These are phyloP conservation scores for Pyrenophora teres DNA, from an alignment of 2,329 filamentous ascomycete genomes.

Conservation along the genomic window DNA sequence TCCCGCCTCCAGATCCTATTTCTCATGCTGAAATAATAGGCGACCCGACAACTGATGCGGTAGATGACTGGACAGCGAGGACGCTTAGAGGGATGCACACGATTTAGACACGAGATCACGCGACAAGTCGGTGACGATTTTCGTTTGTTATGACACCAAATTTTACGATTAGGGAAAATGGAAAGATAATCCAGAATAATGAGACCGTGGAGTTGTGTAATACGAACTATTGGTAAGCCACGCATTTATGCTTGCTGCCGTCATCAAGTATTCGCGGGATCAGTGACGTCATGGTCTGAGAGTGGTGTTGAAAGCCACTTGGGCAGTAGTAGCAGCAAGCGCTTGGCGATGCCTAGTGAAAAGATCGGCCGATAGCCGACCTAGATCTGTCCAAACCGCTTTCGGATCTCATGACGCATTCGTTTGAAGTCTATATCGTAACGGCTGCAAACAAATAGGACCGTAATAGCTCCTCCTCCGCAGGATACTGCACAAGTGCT, in stretches of 20 bases:
- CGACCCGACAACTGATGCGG: slow-evolving; percentile 11
- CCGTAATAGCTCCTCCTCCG: not conserved
- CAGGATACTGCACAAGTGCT: slow-evolving; percentile 3
- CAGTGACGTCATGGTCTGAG: slow-evolving; percentile 16
- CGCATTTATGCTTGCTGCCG: slow-evolving; percentile 15
- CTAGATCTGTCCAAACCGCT: slow-evolving; percentile 26
- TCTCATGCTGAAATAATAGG: slow-evolving; percentile 9
- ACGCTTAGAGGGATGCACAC: slow-evolving; percentile 24
- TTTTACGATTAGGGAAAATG: no score
- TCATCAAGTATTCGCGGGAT: slow-evolving; percentile 7
- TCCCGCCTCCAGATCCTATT: not conserved
- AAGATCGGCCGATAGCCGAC: slow-evolving; percentile 15
- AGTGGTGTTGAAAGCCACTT: slow-evolving; percentile 7
- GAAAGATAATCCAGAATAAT: no score
- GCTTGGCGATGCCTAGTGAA: slow-evolving; percentile 7
- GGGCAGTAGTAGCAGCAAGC: slow-evolving; percentile 1
- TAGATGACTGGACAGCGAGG: slow-evolving; percentile 30
- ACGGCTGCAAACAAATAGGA: slow-evolving; percentile 20
- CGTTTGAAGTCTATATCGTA: slow-evolving; percentile 20
- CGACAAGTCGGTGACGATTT: not conserved
- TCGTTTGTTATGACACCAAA: not conserved
- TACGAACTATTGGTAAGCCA: no score
- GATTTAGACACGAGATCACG: slow-evolving; percentile 6
- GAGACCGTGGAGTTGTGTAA: no score
- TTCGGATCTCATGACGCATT: slow-evolving; percentile 42